These are phyloP conservation scores for Suhomyces prunicola DNA, from an alignment of 805 yeast genomes.

Conservation along the genomic window DNA sequence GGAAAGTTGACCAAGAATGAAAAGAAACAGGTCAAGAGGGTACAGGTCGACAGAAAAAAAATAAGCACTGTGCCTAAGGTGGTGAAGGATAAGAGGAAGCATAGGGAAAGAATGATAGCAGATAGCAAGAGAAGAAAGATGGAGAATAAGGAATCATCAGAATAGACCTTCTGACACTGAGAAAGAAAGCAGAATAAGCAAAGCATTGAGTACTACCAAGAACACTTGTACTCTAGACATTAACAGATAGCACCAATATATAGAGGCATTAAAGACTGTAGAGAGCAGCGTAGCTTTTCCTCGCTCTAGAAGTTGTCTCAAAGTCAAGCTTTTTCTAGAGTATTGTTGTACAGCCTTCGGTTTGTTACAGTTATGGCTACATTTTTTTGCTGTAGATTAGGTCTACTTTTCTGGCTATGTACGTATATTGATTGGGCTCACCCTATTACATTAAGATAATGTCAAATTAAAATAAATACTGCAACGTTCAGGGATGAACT, in stretches of 20 bases:
- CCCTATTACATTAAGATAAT: neutral
- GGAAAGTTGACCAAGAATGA: slow-evolving; percentile 62
- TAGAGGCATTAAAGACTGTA: neutral
- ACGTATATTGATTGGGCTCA: neutral
- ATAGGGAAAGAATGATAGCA: slow-evolving; percentile 66
- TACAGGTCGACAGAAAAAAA: slow-evolving; percentile 60
- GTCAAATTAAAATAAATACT: neutral
- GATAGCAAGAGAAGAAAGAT: slow-evolving; percentile 66
- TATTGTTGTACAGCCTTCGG: too few species aligned
- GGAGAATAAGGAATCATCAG: neutral
- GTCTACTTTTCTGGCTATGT: neutral
- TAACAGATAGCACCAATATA: neutral
- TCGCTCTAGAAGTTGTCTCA: neutral
- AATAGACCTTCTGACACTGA: neutral
- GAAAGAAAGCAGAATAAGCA: neutral
- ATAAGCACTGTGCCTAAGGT: slow-evolving; percentile 83
- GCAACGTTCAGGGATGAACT: neutral
- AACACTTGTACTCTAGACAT: neutral
- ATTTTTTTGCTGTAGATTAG: neutral
- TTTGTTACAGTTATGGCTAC: too few species aligned
- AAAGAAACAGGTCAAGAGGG: slow-evolving; percentile 56
- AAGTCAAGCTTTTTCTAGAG: too few species aligned
- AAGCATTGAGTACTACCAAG: neutral
- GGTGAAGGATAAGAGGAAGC: slow-evolving; percentile 60
- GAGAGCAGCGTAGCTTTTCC: neutral